phyloP scores from a whole-genome alignment of 257 asterid genomes.

The Solanum arcanum region DNA sequence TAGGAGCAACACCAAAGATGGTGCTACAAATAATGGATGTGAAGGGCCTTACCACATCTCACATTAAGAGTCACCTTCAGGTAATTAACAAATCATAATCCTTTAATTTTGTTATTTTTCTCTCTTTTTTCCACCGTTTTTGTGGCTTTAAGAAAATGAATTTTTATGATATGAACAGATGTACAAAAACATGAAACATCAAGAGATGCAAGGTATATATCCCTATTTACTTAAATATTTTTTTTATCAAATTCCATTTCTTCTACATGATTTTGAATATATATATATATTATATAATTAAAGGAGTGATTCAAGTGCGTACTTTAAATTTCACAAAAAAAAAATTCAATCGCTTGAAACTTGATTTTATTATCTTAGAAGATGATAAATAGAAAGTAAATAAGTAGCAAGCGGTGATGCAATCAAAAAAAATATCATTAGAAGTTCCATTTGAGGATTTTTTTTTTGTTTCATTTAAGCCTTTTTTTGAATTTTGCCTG shows the following conservation, averaged over 20 bases:
- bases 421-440: not conserved
- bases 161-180: conserved; percentile 29
- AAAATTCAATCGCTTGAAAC: not conserved
- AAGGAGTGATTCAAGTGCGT: not conserved
- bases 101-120: too few relatives aligned
- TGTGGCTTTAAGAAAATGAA: not conserved
- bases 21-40: conserved; percentile 69
- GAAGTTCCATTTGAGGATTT: not conserved
- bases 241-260: not conserved
- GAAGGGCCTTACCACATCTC: conserved; percentile 57
- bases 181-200: conserved; percentile 66
- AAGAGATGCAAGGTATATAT: conserved; percentile 44
- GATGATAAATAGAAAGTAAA: not conserved
- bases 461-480: not conserved
- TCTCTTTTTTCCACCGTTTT: not conserved
- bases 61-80: conserved; percentile 85
- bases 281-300: too few relatives aligned
- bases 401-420: not conserved
- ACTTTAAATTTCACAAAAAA: too few relatives aligned
- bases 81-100: conserved; percentile 3
- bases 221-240: too few relatives aligned
- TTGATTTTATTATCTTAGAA: not conserved
- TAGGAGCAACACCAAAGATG: conserved; percentile 83
- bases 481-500: not conserved
- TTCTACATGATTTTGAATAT: not conserved